Percentiles rank a stretch among this genome's conserved stretches.
These are phyloP conservation scores for Obelidium mucronatum DNA, from an alignment of 192 early-diverging fungal species.

Conservation along the genomic window DNA sequence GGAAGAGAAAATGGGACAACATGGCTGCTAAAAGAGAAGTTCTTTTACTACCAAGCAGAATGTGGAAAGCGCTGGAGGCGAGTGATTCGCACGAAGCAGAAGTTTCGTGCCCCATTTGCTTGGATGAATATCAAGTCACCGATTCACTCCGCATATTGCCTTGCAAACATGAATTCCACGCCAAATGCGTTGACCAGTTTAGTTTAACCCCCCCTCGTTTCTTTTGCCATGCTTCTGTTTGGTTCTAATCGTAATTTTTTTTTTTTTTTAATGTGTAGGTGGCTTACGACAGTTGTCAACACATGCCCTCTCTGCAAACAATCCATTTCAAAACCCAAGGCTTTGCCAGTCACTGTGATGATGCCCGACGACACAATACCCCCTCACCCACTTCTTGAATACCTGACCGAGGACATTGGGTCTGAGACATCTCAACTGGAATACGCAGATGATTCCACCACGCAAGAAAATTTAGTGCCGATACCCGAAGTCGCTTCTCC, in stretches of 20 bases:
- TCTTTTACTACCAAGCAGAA: not conserved
- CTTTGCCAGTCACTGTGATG: too few relatives aligned
- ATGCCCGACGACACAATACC: too few relatives aligned
- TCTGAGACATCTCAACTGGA: too few relatives aligned
- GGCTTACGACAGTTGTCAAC: slow-evolving; percentile 85
- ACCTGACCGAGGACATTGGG: too few relatives aligned
- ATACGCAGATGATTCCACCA: too few relatives aligned
- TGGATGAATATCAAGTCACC: slow-evolving; percentile 87
- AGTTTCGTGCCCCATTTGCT: slow-evolving; percentile 88
- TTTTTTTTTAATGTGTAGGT: slow-evolving; percentile 43
- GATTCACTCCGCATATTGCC: slow-evolving; percentile 81
- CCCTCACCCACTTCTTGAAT: too few relatives aligned
- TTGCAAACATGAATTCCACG: slow-evolving; percentile 91
- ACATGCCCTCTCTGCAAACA: slow-evolving; percentile 85
- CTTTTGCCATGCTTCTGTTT: not conserved
- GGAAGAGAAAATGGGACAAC: not conserved
- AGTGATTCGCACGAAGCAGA: slow-evolving; percentile 8
- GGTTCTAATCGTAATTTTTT: not conserved
- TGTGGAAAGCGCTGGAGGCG: slow-evolving; percentile 50
- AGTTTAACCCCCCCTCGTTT: not conserved
- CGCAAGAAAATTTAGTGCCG: too few relatives aligned
- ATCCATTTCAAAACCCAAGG: not conserved
- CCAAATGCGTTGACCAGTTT: slow-evolving; percentile 82
- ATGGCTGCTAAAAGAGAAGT: not conserved
- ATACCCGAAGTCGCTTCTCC: too few relatives aligned